phyloP scores from a whole-genome alignment of 1,139 yeast species.

The Wickerhamiella infanticola region DNA sequence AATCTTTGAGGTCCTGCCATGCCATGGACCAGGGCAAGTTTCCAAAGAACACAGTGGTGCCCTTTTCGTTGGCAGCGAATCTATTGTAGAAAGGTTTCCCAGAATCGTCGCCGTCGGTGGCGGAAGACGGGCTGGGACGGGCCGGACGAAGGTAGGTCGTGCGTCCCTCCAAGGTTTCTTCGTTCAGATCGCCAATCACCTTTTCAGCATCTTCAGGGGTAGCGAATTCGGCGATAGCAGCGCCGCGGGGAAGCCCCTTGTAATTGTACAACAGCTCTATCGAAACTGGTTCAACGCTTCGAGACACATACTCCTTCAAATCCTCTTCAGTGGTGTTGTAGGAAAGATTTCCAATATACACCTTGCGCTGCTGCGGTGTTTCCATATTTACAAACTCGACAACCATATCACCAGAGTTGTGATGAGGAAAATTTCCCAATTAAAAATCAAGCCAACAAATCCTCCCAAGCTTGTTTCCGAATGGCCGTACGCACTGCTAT shows the following conservation, averaged over 20 bases:
- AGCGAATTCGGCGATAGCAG: constrained; percentile 67
- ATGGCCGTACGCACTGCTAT: constrained; percentile 4
- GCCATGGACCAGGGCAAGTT: constrained; percentile 43
- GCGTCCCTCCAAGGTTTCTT: constrained; percentile 55
- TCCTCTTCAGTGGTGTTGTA: constrained; percentile 47
- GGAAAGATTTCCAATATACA: constrained; percentile 45
- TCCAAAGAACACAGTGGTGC: constrained; percentile 29
- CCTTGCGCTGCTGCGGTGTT: constrained; percentile 15
- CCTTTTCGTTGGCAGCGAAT: not conserved
- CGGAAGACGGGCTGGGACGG: constrained; percentile 18
- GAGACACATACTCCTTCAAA: constrained; percentile 47
- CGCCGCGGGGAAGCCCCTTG: constrained; percentile 70
- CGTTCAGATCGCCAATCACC: constrained; percentile 63
- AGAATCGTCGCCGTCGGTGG: no score
- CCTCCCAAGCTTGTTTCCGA: not conserved
- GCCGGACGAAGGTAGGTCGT: constrained; percentile 73
- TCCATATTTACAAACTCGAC: not conserved
- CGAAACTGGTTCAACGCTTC: constrained; percentile 58
- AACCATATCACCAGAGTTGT: no score
- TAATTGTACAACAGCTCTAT: constrained; percentile 78
- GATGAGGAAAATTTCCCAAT: no score
- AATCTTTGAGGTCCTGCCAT: constrained; percentile 41
- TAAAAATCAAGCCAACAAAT: no score
- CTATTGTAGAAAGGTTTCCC: no score
- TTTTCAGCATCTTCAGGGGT: constrained; percentile 49